Conservation (phyloP, 2,329 filamentous ascomycete species). For the Botrytis byssoidea region DNA sequence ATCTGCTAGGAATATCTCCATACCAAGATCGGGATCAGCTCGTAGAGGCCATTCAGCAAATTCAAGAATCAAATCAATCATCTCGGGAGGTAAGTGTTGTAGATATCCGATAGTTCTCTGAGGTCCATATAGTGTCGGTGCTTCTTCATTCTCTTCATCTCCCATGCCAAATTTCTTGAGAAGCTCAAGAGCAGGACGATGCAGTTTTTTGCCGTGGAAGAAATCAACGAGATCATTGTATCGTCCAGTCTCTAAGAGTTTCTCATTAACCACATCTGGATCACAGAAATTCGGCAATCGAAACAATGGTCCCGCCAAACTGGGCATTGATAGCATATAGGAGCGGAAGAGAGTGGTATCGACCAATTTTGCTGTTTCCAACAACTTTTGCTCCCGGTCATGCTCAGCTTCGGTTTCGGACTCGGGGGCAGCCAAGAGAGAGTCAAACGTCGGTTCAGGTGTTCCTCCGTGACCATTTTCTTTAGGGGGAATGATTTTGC, state of each 20-base stretch:
- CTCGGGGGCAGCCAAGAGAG: conserved; percentile 49
- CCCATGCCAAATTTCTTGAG: conserved; percentile 76
- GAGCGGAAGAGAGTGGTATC: conserved; percentile 93
- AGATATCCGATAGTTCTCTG: conserved; percentile 83
- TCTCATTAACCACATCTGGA: conserved; percentile 90
- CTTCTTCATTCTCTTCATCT: conserved; percentile 49
- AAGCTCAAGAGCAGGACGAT: conserved; percentile 80
- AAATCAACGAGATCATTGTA: conserved; percentile 98
- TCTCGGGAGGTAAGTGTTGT: conserved; percentile 81
- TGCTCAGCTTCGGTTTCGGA: conserved; percentile 42
- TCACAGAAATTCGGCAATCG: conserved; percentile 97
- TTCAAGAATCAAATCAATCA: conserved; percentile 87
- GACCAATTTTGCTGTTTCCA: conserved; percentile 76
- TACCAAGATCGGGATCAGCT: conserved; percentile 69
- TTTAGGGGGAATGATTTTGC: conserved; percentile 54
- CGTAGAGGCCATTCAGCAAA: conserved; percentile 86
- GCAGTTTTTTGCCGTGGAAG: conserved; percentile 90
- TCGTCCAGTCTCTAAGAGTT: conserved; percentile 80
- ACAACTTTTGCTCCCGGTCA: conserved; percentile 69
- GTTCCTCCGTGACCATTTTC: conserved; percentile 43
- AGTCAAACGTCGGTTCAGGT: conserved; percentile 53
- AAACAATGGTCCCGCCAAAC: conserved; percentile 84
- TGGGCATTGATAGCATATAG: conserved; percentile 89
- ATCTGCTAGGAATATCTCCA: conserved; percentile 92
- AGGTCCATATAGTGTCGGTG: conserved; percentile 69